Base-by-base conservation (phyloP, 1,284 basidiomycete genomes). In the Fomitopsis pinicola region DNA sequence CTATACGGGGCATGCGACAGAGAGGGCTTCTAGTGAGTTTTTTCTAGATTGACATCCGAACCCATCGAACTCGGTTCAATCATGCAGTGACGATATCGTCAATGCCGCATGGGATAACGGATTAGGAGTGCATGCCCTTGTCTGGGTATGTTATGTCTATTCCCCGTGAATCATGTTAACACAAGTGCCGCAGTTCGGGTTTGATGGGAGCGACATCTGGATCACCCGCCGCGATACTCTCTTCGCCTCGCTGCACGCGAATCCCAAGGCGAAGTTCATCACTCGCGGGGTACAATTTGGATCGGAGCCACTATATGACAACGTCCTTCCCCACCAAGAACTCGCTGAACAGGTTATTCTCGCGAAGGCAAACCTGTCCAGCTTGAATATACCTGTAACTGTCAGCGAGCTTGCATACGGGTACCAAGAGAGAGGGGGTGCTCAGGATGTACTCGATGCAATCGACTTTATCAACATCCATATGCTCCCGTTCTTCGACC, bases 401-500 rank as follows among this genome's bases (percentile, higher is more conserved):
- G 82, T 91, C 60, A 78, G 77, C 46, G 78, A 82, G 62, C 75
- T 82, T 35, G 74, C 77, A 3, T 81, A 77, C 50, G 83, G 82
- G 12, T 85, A 81, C 63, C 78, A 83, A 67, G 76, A 78, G 63
- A 71, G 77, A 30, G 80, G 78, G 52, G 84, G 83, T 17, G 82
- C 84, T 14, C 78, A 81, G 58, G 75, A 80, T 46, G 84, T 92
- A 17, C 76, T 92, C 57, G 73, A 83, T 62, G 83, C 86, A 0
- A 76, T 89, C 33, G 87, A 92, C 69, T 78, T 81, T 42, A 82
- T 92, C 62, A 85, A 89, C 64, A 82, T 82, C 0, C 88, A 92
- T 69, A 87, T 89, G 77, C 74, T 92, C 44, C 89, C 90, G 5
- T 92, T 90, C 76, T 92, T 92, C 70, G 79, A 81, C 14, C 70